Conservation (phyloP, 176 grass and related monocot genomes). For the Oryza coarctata region DNA sequence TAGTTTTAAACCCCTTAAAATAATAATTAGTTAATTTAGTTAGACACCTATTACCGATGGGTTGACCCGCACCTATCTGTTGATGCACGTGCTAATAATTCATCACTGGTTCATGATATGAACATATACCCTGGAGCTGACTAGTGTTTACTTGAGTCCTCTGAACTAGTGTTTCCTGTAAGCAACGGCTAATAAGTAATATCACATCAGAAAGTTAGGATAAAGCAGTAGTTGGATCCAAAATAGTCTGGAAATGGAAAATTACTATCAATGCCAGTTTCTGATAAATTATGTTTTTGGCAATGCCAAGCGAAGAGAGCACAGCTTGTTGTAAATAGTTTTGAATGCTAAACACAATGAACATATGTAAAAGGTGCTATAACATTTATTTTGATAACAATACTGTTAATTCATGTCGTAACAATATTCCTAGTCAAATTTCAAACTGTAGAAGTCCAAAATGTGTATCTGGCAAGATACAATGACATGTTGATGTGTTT, state of each 20-base stretch:
- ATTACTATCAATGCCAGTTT: constrained; percentile 1
- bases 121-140: constrained; percentile 25
- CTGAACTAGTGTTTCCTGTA: not conserved
- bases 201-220: not conserved
- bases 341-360: not conserved
- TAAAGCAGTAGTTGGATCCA: constrained; percentile 5
- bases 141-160: not conserved
- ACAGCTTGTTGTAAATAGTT: constrained; percentile 13
- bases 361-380: not conserved
- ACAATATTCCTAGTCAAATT: not conserved
- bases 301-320: not conserved
- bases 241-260: not conserved
- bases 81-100: constrained; percentile 20
- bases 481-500: constrained; percentile 5
- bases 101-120: not conserved
- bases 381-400: not conserved
- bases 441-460: constrained; percentile 3
- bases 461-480: not conserved
- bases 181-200: not conserved
- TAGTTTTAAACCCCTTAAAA: too few species aligned
- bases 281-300: not conserved
- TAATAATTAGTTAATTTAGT: too few species aligned
- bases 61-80: too few species aligned
- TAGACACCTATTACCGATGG: too few species aligned
- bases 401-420: constrained; percentile 18